Evolutionary conservation across 371 early-diverging fungal genomes (phyloP).

Genomic region (Haplosporangium sp.): DNA sequence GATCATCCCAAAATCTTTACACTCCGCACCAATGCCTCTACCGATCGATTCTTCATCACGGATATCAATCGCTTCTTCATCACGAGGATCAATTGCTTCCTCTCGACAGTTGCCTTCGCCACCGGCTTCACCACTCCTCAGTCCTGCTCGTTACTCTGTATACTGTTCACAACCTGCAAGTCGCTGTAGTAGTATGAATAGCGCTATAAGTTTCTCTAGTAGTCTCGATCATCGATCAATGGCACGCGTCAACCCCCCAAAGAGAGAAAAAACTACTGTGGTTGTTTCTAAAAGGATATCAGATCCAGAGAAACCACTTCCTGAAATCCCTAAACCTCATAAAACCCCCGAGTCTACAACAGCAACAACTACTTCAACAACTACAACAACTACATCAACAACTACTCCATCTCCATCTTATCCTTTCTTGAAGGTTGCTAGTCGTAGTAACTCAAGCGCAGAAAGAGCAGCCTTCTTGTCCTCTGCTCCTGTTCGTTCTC

Average conservation of each 20-base stretch:
- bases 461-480: constrained; percentile 30
- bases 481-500: constrained; percentile 32
- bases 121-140: background rate
- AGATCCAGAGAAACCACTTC: background rate
- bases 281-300: background rate
- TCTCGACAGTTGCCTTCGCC: background rate
- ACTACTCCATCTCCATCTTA: no score
- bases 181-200: constrained; percentile 24
- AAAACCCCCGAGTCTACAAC: no score
- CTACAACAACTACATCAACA: no score
- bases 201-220: constrained; percentile 7
- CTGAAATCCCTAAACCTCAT: background rate
- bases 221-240: constrained; percentile 44
- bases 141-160: background rate
- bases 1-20: background rate
- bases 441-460: no score
- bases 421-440: no score
- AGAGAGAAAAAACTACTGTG: background rate
- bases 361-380: no score
- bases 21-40: background rate
- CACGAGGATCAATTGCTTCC: background rate
- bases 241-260: constrained; percentile 14
- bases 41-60: background rate
- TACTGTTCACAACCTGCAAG: constrained; percentile 4
- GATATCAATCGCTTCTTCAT: constrained; percentile 12